Evolutionary conservation across 1,139 yeast genomes (phyloP).

Genomic region (Waltiozyma solani): DNA sequence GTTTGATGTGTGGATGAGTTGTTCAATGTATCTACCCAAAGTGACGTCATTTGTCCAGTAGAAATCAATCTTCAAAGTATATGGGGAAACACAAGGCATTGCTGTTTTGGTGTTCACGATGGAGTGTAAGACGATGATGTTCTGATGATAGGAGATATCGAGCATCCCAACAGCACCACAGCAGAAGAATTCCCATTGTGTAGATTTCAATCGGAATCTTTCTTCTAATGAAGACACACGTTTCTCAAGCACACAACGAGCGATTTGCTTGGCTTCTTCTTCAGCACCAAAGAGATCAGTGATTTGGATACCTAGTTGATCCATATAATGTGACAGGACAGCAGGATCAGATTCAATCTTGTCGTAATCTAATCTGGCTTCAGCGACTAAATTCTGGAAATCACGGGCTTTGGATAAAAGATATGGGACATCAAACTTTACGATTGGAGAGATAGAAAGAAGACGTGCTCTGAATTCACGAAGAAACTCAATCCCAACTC

Average conservation of each 20-base stretch:
- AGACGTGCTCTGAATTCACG: constrained; percentile 38
- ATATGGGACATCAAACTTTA: constrained; percentile 57
- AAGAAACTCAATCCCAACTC: constrained; percentile 39
- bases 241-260: constrained; percentile 25
- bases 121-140: constrained; percentile 67
- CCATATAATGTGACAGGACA: constrained; percentile 13
- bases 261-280: constrained; percentile 17
- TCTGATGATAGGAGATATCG: constrained; percentile 69
- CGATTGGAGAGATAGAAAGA: constrained; percentile 70
- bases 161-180: constrained; percentile 39
- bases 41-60: constrained; percentile 90
- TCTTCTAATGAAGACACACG: constrained; percentile 26
- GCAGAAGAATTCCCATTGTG: constrained; percentile 57
- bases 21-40: constrained; percentile 81
- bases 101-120: constrained; percentile 78
- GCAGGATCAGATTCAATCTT: constrained; percentile 11
- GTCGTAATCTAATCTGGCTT: constrained; percentile 23
- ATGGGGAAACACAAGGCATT: constrained; percentile 92
- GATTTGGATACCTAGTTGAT: constrained; percentile 11
- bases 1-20: constrained; percentile 58
- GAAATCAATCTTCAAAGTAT: constrained; percentile 67
- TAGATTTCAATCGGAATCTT: constrained; percentile 27
- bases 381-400: constrained; percentile 37
- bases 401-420: constrained; percentile 45
- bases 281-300: constrained; percentile 2